Evolutionary conservation across 139 green algal species (phyloP), one percentile per base, ranked within the genome.

Genomic region (Volvox africanus): DNA sequence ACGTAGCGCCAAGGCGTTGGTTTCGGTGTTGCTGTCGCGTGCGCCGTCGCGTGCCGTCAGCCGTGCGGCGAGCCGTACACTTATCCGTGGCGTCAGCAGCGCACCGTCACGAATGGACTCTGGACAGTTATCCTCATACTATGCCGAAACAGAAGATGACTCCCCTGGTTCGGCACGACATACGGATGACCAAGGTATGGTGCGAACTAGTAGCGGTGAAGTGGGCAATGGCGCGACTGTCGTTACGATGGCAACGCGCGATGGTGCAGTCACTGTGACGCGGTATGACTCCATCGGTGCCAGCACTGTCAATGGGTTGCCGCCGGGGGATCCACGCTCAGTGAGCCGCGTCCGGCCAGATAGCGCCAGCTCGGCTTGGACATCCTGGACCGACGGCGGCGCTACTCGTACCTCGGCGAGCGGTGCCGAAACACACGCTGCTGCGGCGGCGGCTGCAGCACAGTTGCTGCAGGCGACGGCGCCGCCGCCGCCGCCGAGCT

Each of bases 1-100:
- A 32, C 55, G 55, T 14, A 76, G 86, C 30, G 86, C 86, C 44
- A 90, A 90, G 73, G 86, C 86, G 50, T 75, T 90, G 50, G 86
- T 90, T 50, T 77, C 44, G 5, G 73, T 83, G 69, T 75, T 90
- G 86, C 86, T 73, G 5, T 82, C 67, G 17, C 86, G 86, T 22
- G 86, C 86, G 44, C 71, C 86, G 21, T 82, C 67, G n/a, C 86
- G 86, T 22, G 86, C 86, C 50, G 50, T 75, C 50, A 35, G 14
- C 21, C 86, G 84, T 22, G 37, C 37, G 18, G 83, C 21, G 62
- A 80, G 67, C 83, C 35, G 84, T 0, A 71, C 84, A n/a, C 50
- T 77, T 12, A 82, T 37, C 44, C 76, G 76, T n/a, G 85, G 37
- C 50, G 50, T 86, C 11, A 73, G 50, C 80, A 28, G 44, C 50